Evolutionary conservation across 1,139 yeast species (phyloP), one percentile per base, ranked within the genome.

Genomic region (Taphrina deformans): DNA sequence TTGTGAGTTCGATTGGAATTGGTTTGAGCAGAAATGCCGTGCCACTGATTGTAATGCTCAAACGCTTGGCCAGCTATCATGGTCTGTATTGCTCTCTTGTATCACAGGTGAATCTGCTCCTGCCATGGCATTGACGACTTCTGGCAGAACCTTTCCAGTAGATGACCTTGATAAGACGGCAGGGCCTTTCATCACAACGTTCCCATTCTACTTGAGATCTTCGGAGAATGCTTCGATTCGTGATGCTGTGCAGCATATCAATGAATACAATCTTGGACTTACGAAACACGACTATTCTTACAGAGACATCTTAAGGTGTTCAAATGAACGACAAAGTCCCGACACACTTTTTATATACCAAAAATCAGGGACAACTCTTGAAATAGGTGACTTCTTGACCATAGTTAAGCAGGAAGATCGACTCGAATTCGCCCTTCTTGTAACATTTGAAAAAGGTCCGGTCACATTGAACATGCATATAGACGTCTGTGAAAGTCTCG

Each of bases 131-230:
- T 50, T 65, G 12, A 69, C 69, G 18, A 46, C 67, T 3, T 69
- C 71, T 16, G 68, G 56, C 1, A 40, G 71, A 21, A 29, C 67
- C 12, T 31, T 55, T 5, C 50, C 44, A 3, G 51, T 69, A 16
- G 55, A 50, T 18, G 67, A 53, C 23, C n/a, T 60, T n/a, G 67
- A 65, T 16, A 16, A 29, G 1, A 65, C 65, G 2, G 24, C 67
- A 2, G 71, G 70, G 1, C 70, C 70, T 3, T 60, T 65, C 66
- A 67, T 69, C 51, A 40, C 44, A 18, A 68, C 70, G 5, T 51
- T 61, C 3, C 71, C 71, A 4, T 52, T 66, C 33, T 35, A 59
- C 5, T 41, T 55, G 12, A 7, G 18, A 2, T 16, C 26, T 1
- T n/a, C 24, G 10, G 27, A 24, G n/a, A 18, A 24, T n/a, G 12